A percentile compares a stretch with the other conserved stretches of the same genome.
Evolutionary conservation across 2,329 filamentous ascomycete species (phyloP).

Genomic region (Alternaria panax): DNA sequence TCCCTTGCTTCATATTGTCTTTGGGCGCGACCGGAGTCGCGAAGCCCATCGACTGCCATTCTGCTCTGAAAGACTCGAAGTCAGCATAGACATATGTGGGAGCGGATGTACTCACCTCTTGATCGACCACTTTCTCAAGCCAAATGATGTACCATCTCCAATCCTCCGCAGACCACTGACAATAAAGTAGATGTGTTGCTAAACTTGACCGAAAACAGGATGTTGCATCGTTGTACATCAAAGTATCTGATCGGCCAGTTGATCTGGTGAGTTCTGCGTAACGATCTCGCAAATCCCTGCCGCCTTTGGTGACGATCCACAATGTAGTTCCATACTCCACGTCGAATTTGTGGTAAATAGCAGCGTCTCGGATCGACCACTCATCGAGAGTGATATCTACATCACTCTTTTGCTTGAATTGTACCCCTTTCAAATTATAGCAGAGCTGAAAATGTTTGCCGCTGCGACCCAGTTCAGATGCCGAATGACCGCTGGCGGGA

Average conservation of each 20-base stretch:
- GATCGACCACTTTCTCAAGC: conserved; percentile 48
- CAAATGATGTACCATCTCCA: conserved; percentile 54
- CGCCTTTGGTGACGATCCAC: conserved; percentile 54
- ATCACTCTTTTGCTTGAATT: conserved; percentile 11
- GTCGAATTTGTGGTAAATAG: conserved; percentile 54
- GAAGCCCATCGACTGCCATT: conserved; percentile 25
- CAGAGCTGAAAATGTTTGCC: conserved; percentile 49
- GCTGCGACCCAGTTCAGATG: conserved; percentile 41
- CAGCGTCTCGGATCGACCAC: conserved; percentile 52
- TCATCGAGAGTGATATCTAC: conserved; percentile 22
- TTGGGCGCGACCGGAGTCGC: conserved; percentile 18
- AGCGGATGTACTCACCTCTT: conserved; percentile 29
- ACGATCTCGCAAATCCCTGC: conserved; percentile 26
- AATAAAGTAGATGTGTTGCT: conserved; percentile 49
- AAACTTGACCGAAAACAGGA: conserved; percentile 51
- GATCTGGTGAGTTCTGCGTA: conserved; percentile 42
- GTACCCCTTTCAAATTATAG: conserved; percentile 46
- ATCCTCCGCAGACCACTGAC: conserved; percentile 53
- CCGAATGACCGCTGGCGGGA: conserved; percentile 11
- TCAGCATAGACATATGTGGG: not conserved
- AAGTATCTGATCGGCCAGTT: conserved; percentile 43
- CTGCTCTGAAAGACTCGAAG: conserved; percentile 11
- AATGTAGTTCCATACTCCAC: conserved; percentile 44
- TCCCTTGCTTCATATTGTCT: conserved; percentile 28
- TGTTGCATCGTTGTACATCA: conserved; percentile 37